phyloP scores from a whole-genome alignment of 23 red algal species.

The Gracilaria gracilis region DNA sequence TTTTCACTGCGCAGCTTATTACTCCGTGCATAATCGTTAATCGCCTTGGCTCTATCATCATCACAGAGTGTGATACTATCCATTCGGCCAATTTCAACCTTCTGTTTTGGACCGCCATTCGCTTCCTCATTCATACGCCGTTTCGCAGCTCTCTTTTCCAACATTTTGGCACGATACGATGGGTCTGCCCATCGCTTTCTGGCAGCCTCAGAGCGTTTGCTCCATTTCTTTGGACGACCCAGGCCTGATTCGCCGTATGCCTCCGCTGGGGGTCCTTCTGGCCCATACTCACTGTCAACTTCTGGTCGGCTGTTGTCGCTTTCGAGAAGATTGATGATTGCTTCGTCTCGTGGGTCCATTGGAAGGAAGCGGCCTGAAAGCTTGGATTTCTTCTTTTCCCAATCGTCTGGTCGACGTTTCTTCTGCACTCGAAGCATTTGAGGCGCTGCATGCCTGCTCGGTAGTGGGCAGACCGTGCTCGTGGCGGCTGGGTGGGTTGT shows the following conservation, averaged over 20 bases:
- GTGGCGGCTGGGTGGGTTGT: neutral
- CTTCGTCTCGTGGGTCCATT: slow-evolving; percentile 67
- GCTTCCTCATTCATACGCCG: slow-evolving; percentile 25
- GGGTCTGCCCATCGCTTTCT: slow-evolving; percentile 78
- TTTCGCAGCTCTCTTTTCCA: slow-evolving; percentile 69
- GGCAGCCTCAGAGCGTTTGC: slow-evolving; percentile 76
- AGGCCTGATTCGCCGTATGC: slow-evolving; percentile 4
- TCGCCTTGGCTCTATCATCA: slow-evolving; percentile 75
- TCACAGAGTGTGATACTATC: slow-evolving; percentile 76
- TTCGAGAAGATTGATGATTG: slow-evolving; percentile 61
- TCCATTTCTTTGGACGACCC: slow-evolving; percentile 64
- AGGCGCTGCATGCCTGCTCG: neutral
- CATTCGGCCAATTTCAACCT: slow-evolving; percentile 75
- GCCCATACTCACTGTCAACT: slow-evolving; percentile 30
- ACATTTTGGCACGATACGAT: slow-evolving; percentile 76
- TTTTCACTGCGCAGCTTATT: slow-evolving; percentile 70
- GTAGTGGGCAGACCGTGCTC: neutral
- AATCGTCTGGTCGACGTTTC: slow-evolving; percentile 61
- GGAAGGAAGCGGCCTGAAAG: slow-evolving; percentile 76
- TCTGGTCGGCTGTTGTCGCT: slow-evolving; percentile 8
- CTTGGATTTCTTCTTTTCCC: slow-evolving; percentile 49
- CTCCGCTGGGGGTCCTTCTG: slow-evolving; percentile 26
- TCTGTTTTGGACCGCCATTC: slow-evolving; percentile 36
- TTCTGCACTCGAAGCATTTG: slow-evolving; percentile 78
- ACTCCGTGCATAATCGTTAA: slow-evolving; percentile 80